These are phyloP conservation scores for Cryphonectria naterciae DNA, from an alignment of 2,329 filamentous ascomycete species.

Conservation along the genomic window DNA sequence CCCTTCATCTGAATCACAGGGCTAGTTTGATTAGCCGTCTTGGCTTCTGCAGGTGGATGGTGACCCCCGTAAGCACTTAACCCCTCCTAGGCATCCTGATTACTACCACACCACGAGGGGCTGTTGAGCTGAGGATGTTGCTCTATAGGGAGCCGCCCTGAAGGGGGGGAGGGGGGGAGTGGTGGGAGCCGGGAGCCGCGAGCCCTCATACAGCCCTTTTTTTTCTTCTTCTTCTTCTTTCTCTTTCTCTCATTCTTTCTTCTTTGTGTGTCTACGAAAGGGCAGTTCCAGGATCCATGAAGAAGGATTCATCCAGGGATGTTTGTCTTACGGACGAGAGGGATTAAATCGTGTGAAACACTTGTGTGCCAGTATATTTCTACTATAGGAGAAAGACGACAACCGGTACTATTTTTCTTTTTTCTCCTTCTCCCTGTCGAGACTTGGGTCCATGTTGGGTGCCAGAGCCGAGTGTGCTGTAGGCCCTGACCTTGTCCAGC, in stretches of 20 bases:
- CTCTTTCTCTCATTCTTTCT: too few relatives aligned
- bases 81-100: neutral
- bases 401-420: neutral
- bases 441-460: neutral
- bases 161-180: too few relatives aligned
- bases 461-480: neutral
- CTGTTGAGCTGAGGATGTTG: neutral
- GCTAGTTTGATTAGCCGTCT: conserved; percentile 8
- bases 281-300: neutral
- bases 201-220: too few relatives aligned
- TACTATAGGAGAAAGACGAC: neutral
- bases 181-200: neutral
- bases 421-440: neutral
- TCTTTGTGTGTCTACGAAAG: neutral
- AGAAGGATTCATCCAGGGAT: neutral
- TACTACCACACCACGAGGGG: neutral
- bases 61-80: neutral
- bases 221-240: too few relatives aligned
- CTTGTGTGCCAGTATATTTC: neutral
- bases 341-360: neutral
- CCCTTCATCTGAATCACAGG: neutral
- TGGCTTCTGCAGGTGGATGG: neutral
- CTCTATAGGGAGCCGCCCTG: too few relatives aligned
- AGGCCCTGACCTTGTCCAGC: neutral
- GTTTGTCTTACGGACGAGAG: neutral